Evolutionary conservation across 176 grass and related monocot genomes (phyloP).

Genomic region (Melocanna baccifera): DNA sequence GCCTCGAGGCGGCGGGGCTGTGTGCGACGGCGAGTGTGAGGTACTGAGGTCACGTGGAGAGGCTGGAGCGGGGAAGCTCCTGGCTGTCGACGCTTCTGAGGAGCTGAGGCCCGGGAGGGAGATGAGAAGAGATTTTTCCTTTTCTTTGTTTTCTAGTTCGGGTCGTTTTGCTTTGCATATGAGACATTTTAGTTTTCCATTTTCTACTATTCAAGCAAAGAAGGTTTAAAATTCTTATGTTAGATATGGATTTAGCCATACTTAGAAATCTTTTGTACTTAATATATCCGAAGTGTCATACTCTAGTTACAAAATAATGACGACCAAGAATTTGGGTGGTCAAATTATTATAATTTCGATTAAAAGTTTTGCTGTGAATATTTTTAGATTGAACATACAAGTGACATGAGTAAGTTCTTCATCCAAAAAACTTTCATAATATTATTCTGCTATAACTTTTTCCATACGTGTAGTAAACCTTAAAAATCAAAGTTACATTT

Average conservation of each 20-base stretch:
- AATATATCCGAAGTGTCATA: no score
- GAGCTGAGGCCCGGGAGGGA: slow-evolving; percentile 3
- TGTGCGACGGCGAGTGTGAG: background rate
- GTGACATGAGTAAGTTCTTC: no score
- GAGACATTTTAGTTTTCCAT: background rate
- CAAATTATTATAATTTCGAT: no score
- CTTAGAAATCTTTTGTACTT: background rate
- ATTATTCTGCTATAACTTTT: no score
- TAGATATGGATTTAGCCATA: background rate
- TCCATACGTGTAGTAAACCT: no score
- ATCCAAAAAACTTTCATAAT: no score
- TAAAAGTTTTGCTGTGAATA: no score
- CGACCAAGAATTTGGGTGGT: no score
- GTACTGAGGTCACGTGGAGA: slow-evolving; percentile 33
- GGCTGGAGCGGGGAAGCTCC: background rate
- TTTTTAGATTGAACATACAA: no score
- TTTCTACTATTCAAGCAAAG: background rate
- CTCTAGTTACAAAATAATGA: no score
- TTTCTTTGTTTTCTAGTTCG: background rate
- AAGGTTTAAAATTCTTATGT: background rate
- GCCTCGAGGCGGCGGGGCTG: background rate
- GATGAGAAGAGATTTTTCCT: slow-evolving; percentile 41
- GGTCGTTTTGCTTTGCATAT: background rate
- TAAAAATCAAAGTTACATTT: no score
- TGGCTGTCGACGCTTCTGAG: slow-evolving; percentile 11